Evolutionary conservation across 73 alveolate species (phyloP), one percentile per base, ranked within the genome.

Genomic region (Paramecium primaurelia): DNA sequence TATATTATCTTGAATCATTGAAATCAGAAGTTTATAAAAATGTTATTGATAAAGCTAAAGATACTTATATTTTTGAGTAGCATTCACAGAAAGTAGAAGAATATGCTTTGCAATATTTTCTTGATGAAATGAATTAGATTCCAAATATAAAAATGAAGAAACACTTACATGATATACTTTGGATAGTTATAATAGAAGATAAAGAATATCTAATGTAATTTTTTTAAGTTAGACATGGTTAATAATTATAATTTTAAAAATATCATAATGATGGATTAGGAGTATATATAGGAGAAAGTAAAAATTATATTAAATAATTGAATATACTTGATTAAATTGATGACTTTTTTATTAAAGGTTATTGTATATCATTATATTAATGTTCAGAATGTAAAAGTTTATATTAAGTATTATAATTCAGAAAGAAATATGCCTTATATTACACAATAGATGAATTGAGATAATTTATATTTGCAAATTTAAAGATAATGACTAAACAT

Each of bases 191-290:
- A 0, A 5, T 32, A 12, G 58, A 80, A 12, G 75, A 80, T 18
- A 47, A 80, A n/a, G 71, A 80, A 42, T 42, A 26, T 42, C 26
- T 80, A 80, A 28, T 80, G 51, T 25, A 80, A 47, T 80, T 80
- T 80, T 32, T 80, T 80, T 80, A 80, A 80, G 58, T 80, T n/a
- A 80, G 58, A 36, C 75, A 80, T 80, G 91, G 75, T 20, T 34
- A 80, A 47, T 4, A 20, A 45, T 47, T 80, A 26, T 5, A 40
- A 80, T 80, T 80, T 49, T 14, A 80, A n/a, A 1, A 34, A 25
- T 47, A 40, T 32, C 73, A 34, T 45, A 80, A 80, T 14, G 59
- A 40, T 45, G 73, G 32, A 45, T 80, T 80, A 16, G 91, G 91
- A 10, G 71, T 80, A 0, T 45, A 80, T 80, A 9, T 40, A 5